Percentiles rank a stretch among this genome's conserved stretches.
Evolutionary conservation across 345 rosid genomes (phyloP).

Genomic region (Citrus maxima): DNA sequence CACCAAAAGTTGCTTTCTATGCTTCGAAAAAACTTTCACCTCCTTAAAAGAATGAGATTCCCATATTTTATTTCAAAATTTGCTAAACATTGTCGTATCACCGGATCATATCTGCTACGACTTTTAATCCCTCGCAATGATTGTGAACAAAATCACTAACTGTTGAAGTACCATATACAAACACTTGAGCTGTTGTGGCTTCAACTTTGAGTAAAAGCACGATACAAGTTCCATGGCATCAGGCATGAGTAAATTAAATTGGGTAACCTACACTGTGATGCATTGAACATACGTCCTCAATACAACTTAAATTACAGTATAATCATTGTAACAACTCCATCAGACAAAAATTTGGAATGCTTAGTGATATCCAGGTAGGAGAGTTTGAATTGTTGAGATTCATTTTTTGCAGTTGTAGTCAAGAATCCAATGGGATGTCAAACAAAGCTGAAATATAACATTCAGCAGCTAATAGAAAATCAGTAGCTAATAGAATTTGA

Average conservation of each 20-base stretch:
- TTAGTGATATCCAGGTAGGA: neutral
- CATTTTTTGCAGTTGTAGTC: neutral
- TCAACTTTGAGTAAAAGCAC: too few relatives aligned
- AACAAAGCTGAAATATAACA: neutral
- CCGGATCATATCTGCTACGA: neutral
- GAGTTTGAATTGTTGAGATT: neutral
- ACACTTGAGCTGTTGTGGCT: too few relatives aligned
- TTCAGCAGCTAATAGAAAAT: neutral
- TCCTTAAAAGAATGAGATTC: neutral
- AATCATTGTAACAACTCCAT: neutral
- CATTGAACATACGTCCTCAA: neutral
- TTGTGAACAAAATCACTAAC: too few relatives aligned
- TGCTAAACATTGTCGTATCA: neutral
- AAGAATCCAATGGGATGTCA: neutral
- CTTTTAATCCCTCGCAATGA: too few relatives aligned
- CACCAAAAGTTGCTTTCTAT: constrained; percentile 10
- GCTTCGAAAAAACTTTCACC: neutral
- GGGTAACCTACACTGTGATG: neutral
- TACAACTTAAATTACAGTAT: neutral
- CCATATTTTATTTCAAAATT: neutral
- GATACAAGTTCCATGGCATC: neutral
- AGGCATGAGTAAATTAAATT: neutral
- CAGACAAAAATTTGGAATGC: neutral
- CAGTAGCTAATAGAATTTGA: neutral
- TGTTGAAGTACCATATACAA: too few relatives aligned